Evolutionary conservation across 352 stramenopile species (phyloP), one percentile per base, ranked within the genome.

Genomic region (Pythium aristosporum): DNA sequence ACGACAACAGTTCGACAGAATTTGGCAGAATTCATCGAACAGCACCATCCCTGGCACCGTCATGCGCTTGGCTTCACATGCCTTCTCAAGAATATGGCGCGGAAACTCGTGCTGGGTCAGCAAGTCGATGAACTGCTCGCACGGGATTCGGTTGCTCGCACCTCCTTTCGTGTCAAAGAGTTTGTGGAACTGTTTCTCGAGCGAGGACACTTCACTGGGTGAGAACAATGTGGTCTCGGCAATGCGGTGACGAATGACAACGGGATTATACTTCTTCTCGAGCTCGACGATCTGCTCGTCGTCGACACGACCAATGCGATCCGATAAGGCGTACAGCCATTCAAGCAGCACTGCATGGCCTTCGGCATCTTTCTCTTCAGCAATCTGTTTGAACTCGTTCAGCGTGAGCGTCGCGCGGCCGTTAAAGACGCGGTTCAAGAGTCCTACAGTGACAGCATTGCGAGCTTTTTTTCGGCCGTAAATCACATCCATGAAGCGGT

Each of bases 401-500:
- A 91, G 57, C n/a, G 79, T 72, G 21, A 94, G 62, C 0, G 62
- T 74, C 0, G 72, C 20, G 6, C 74, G 61, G 5, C 65, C 67
- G 12, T 75, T 72, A 43, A 94, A 94, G 6, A 94, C 65, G 25
- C 56, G 64, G 59, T 91, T 71, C 34, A 96, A 56, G 39, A 92
- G 86, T 23, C 49, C 58, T 1, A 89, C 72, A 1, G 82, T 89
- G 0, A 70, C 59, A 9, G n/a, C 23, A 50, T 65, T 63, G 5
- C 83, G 72, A 0, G 85, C 79, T 2, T 75, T 65, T 37, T 71
- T 76, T 15, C 81, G 77, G 23, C 87, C 87, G 53, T 94, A 96
- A 16, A 96, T 80, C 47, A 96, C 85, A 61, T 92, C 83, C 79
- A 93, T 90, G 66, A 96, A 96, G 12, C 80, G 76, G 32, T 90